Base-by-base conservation (phyloP, 805 yeast genomes). In the Candida dendrica region DNA sequence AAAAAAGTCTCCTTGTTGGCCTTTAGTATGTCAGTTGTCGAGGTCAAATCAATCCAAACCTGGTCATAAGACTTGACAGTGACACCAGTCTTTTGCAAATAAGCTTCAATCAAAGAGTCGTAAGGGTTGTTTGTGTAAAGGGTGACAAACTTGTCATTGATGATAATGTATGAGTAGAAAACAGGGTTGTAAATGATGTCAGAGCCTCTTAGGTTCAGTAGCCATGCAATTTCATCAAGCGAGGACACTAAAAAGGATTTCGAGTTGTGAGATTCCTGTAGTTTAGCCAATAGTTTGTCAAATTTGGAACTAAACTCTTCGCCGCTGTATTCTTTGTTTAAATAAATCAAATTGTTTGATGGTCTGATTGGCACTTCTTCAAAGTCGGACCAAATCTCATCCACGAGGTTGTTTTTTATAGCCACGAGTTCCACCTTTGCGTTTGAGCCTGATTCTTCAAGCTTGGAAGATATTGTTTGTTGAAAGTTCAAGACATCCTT, bases 141-240 rank as follows among this genome's bases (percentile, higher is more conserved):
- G 4, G 57, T 53, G 2, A 79, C 74, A 3, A 54, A 50, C 2
- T 64, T 64, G 11, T 55, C 65, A 15, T 74, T 64, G 26, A 81
- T 67, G 10, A 81, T 60, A 37, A 72, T 53, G 47, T 75, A 75
- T 8, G 90, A 69, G 62, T 79, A 88, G 59, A 91, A 93, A 2
- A 89, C 91, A 0, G 98, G 97, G 54, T 83, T 82, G 58, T 74
- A 91, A 4, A 81, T 81, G 44, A 91, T 81, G 59, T 91, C 98
- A 18, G 72, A 75, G 5, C 90, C 86, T 48, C 98, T 77, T 42
- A 91, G 64, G 56, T 91, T 91, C 56, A 89, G 74, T 35, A 89
- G 64, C 96, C 96, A 90, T 7, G 95, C 93, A 47, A 89, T 77
- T 51, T 90, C 96, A 64, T 91, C 97, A 40, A 90, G 63, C 1